phyloP scores from a whole-genome alignment of 805 yeast species.

The Maudiozyma turicensis region DNA sequence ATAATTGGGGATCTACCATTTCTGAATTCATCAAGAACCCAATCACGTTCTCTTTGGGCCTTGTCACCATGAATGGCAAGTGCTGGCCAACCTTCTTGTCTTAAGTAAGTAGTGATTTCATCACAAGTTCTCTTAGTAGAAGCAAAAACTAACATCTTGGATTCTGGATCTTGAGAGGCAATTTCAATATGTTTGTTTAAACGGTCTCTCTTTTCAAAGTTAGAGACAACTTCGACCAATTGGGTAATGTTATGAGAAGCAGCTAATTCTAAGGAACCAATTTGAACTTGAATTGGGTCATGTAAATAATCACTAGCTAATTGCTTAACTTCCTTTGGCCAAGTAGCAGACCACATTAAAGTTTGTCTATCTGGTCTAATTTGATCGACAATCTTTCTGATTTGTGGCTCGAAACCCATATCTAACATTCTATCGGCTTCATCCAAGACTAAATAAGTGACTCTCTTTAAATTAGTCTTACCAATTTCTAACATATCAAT shows the following conservation, averaged over 20 bases:
- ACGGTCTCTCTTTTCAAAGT: conserved; percentile 91
- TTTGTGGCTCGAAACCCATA: conserved; percentile 99
- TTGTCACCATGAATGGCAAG: conserved; percentile 98
- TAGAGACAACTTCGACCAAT: conserved; percentile 81
- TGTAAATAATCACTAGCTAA: conserved; percentile 84
- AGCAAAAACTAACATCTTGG: conserved; percentile 81
- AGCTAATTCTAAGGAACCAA: conserved; percentile 91
- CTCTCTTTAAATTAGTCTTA: conserved; percentile 91
- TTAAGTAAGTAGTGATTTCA: conserved; percentile 80
- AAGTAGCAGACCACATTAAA: conserved; percentile 98
- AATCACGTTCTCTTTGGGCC: conserved; percentile 95
- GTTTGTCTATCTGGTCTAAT: conserved; percentile 99
- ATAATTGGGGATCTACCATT: conserved; percentile 87
- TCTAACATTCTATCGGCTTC: conserved; percentile 99
- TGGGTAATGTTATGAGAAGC: conserved; percentile 96
- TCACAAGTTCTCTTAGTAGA: conserved; percentile 98
- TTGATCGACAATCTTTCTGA: conserved; percentile 94
- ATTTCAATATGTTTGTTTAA: conserved; percentile 71
- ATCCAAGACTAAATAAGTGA: conserved; percentile 92
- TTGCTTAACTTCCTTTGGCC: conserved; percentile 97
- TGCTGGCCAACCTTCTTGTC: conserved; percentile 98
- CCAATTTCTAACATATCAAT: conserved; percentile 94
- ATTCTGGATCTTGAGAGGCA: conserved; percentile 59
- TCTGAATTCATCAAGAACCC: conserved; percentile 93
- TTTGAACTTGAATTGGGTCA: conserved; percentile 91